Base-by-base conservation (phyloP, 805 yeast species). In the Suhomyces sp. region DNA sequence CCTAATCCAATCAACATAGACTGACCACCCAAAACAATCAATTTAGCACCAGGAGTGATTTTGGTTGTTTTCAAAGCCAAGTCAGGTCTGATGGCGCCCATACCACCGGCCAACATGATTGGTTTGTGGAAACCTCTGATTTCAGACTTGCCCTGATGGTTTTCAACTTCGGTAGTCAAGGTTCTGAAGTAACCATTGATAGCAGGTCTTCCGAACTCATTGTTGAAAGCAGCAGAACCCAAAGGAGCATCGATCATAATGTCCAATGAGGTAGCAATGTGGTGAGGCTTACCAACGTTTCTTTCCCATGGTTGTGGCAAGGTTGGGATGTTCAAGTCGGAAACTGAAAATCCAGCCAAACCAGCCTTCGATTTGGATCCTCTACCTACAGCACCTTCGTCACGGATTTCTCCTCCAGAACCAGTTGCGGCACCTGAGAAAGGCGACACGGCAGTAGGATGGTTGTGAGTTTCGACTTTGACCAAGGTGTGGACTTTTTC, bases 381-480 rank as follows among this genome's bases (percentile, higher is more conserved):
- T 69, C 97, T 84, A 57, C 99, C 99, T 22, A 94, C 97, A 27
- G 99, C 99, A 75, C 97, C 99, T 76, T 94, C 99, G 72, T 94
- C 99, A 80, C 99, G 89, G 64, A 94, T 94, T 74, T 94, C 99
- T 77, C 99, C 99, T 69, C 99, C 99, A 9, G 98, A 92, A 57
- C 99, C 99, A 12, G 99, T 94, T 43, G 99, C 96, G 29, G 99
- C 99, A 71, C 99, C 99, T 3, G 99, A 92, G 73, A 90, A 94
- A 40, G 99, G 99, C 21, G 98, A 93, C 4, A 94, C 97, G 0
- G 99, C 99, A 22, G 99, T 94, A 50, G 99, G 99, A 71, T 94
- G 99, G 75, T 94, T 94, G 71, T 94, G 99, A 22, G 99, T 94
- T 74, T 94, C 99, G 48, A 94, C 99, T 70, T 94, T 94, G 65